Evolutionary conservation across 2,329 filamentous ascomycete species (phyloP).

Genomic region (Xylaria sp.): DNA sequence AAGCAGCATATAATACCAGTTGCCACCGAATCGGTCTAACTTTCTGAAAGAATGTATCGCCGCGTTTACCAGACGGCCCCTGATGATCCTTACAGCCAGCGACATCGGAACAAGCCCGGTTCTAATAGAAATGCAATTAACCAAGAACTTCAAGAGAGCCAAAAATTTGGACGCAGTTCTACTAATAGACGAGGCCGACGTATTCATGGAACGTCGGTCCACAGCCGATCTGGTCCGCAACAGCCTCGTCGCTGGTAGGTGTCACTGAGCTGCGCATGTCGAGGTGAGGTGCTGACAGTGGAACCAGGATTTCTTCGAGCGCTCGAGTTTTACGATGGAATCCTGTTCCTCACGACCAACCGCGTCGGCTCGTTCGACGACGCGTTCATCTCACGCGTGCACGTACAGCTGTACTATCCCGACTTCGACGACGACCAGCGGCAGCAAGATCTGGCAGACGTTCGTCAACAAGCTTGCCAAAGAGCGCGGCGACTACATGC

Average conservation of each 20-base stretch:
- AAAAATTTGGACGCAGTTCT: constrained; percentile 39
- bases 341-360: constrained; percentile 42
- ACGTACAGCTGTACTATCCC: constrained; percentile 39
- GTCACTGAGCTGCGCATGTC: neutral
- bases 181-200: constrained; percentile 45
- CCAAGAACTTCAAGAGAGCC: constrained; percentile 29
- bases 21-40: neutral
- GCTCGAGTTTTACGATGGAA: constrained; percentile 42
- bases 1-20: constrained; percentile 6
- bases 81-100: constrained; percentile 41
- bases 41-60: constrained; percentile 43
- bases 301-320: constrained; percentile 39
- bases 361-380: constrained; percentile 41
- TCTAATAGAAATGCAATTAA: constrained; percentile 12
- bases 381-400: constrained; percentile 42
- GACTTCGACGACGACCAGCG: constrained; percentile 38
- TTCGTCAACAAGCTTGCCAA: constrained; percentile 39
- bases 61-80: constrained; percentile 38
- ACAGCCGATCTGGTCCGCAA: constrained; percentile 19
- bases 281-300: neutral
- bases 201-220: constrained; percentile 44
- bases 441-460: constrained; percentile 37
- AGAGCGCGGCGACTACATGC: constrained; percentile 36
- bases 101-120: constrained; percentile 32
- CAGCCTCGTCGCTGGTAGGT: constrained; percentile 40